Conservation (phyloP, 208 protist species). For the Leishmania turanica region DNA sequence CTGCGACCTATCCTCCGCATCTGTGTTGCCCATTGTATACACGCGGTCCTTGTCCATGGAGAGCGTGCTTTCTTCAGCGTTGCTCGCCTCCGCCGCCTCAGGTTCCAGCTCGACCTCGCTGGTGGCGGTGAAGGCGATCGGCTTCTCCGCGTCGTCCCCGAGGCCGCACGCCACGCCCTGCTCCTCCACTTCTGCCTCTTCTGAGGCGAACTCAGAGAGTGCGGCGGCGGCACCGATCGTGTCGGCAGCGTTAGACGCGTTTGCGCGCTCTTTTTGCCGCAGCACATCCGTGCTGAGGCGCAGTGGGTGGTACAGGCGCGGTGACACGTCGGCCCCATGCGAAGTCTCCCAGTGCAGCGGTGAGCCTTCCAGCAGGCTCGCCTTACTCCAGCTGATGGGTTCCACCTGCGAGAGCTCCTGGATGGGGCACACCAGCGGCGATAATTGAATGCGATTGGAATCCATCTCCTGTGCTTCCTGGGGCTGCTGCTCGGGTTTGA, state of each 20-base stretch:
- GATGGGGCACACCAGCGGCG: slow-evolving; percentile 15
- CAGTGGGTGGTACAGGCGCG: slow-evolving; percentile 19
- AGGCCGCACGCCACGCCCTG: not conserved
- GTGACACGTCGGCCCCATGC: slow-evolving; percentile 4
- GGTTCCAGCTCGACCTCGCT: slow-evolving; percentile 24
- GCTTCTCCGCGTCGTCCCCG: slow-evolving; percentile 3
- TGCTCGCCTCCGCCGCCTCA: not conserved
- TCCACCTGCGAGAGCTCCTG: slow-evolving; percentile 12
- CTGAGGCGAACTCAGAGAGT: slow-evolving; percentile 11
- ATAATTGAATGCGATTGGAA: not conserved
- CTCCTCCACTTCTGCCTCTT: slow-evolving; percentile 5
- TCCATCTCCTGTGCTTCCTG: not conserved
- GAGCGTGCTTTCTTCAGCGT: not conserved
- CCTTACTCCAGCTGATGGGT: not conserved
- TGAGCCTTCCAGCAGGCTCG: not conserved
- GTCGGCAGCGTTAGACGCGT: not conserved
- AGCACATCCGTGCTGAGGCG: slow-evolving; percentile 11
- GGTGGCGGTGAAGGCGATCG: slow-evolving; percentile 30
- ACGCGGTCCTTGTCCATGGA: slow-evolving; percentile 4
- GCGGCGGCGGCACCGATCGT: slow-evolving; percentile 4
- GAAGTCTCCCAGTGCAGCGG: slow-evolving; percentile 20
- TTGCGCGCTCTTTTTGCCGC: slow-evolving; percentile 10
- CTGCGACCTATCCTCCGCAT: slow-evolving; percentile 15
- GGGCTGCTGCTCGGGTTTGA: slow-evolving; percentile 15
- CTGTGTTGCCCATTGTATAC: slow-evolving; percentile 15